These are phyloP conservation scores for Rhododendron molle DNA, from an alignment of 148 eudicot genomes.

Conservation along the genomic window DNA sequence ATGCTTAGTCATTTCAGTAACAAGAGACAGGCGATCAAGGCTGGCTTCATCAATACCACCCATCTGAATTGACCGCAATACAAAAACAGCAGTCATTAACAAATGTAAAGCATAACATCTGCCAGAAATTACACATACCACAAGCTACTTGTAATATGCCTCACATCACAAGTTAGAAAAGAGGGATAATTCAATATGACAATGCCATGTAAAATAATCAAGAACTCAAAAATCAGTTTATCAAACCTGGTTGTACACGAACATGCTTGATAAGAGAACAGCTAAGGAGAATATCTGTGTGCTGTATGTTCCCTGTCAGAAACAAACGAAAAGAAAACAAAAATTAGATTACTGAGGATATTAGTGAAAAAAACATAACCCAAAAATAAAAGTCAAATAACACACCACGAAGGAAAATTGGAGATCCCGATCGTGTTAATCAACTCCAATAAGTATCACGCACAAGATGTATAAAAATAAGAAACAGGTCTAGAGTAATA, in stretches of 20 bases:
- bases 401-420: neutral
- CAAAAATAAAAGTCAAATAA: neutral
- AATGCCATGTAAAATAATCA: neutral
- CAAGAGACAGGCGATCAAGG: conserved; percentile 94
- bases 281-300: conserved; percentile 96
- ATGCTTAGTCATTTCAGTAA: conserved; percentile 95
- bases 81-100: neutral
- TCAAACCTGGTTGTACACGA: conserved; percentile 90
- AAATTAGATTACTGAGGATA: neutral
- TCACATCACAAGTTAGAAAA: neutral
- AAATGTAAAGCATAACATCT: neutral
- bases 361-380: neutral
- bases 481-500: neutral
- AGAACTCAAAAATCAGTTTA: neutral
- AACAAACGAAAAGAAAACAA: neutral
- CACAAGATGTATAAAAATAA: neutral
- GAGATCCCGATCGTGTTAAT: neutral
- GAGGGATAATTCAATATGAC: neutral
- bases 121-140: neutral
- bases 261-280: conserved; percentile 97
- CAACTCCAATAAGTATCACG: neutral
- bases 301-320: conserved; percentile 90
- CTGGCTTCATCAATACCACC: conserved; percentile 98
- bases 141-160: neutral
- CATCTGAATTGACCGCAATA: conserved; percentile 50